phyloP scores from a whole-genome alignment of 805 yeast species.

The Starmerella vitae region DNA sequence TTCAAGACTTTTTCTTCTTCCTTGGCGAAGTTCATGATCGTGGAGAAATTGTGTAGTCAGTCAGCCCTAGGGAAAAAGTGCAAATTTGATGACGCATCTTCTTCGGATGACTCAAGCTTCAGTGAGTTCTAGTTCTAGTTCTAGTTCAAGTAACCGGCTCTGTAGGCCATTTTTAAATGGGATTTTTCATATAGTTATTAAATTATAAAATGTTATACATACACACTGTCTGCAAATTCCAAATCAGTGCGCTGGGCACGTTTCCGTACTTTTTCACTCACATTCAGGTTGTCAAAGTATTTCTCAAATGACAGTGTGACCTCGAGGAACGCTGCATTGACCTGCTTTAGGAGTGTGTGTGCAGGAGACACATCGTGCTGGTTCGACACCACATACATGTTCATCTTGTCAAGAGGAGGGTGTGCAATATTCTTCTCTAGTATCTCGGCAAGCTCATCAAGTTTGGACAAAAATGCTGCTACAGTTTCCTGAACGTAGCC shows the following conservation, averaged over 20 bases:
- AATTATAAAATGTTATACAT: background rate
- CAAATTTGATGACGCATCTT: no score
- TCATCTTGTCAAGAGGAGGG: constrained; percentile 28
- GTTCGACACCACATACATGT: constrained; percentile 18
- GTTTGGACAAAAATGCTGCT: constrained; percentile 23
- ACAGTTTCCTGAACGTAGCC: constrained; percentile 33
- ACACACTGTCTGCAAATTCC: background rate
- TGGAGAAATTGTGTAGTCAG: no score
- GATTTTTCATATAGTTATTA: background rate
- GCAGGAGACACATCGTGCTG: constrained; percentile 17
- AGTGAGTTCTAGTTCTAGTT: no score
- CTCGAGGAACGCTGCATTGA: constrained; percentile 21
- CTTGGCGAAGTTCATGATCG: constrained; percentile 51
- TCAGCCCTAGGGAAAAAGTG: no score
- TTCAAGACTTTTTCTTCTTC: constrained; percentile 77
- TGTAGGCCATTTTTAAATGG: no score
- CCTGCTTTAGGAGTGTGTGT: constrained; percentile 11
- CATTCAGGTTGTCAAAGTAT: constrained; percentile 23
- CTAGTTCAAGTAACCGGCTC: no score
- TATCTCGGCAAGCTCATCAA: constrained; percentile 21
- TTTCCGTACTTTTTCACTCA: constrained; percentile 6
- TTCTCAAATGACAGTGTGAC: constrained; percentile 23
- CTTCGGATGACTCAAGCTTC: no score
- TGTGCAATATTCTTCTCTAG: constrained; percentile 19
- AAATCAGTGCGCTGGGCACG: constrained; percentile 3